These are phyloP conservation scores for Solanum clarkiae DNA, from an alignment of 257 asterid genomes.

Conservation along the genomic window DNA sequence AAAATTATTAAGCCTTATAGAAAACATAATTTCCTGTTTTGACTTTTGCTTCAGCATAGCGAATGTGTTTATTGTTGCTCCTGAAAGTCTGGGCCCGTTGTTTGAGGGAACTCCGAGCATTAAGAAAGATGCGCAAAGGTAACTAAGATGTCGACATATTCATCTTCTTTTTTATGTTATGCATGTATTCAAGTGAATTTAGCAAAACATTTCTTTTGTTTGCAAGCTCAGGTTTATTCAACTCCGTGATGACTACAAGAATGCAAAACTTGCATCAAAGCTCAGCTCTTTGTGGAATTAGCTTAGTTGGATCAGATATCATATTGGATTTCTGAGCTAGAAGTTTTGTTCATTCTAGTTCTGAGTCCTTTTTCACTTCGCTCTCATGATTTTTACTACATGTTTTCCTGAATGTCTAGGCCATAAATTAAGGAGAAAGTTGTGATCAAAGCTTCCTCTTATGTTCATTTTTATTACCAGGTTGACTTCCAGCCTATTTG, in stretches of 20 bases:
- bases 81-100: conserved; percentile 79
- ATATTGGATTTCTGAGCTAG: background rate
- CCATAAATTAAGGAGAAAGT: too few relatives aligned
- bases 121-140: conserved; percentile 95
- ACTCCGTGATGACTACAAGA: conserved; percentile 12
- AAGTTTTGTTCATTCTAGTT: background rate
- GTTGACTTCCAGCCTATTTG: too few relatives aligned
- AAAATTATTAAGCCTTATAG: background rate
- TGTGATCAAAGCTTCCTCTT: too few relatives aligned
- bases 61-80: conserved; percentile 70
- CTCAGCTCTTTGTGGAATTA: conserved; percentile 6
- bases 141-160: background rate
- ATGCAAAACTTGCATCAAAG: conserved; percentile 8
- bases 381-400: background rate
- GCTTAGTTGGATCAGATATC: background rate
- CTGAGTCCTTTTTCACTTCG: background rate
- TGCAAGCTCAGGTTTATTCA: conserved; percentile 7
- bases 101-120: conserved; percentile 98
- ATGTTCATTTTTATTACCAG: too few relatives aligned
- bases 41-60: conserved; percentile 34
- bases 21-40: background rate
- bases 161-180: background rate
- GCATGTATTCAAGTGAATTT: background rate
- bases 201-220: background rate
- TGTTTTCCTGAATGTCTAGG: background rate